These are phyloP conservation scores for Bacidia gigantensis DNA, from an alignment of 495 filamentous ascomycete species.

Conservation along the genomic window DNA sequence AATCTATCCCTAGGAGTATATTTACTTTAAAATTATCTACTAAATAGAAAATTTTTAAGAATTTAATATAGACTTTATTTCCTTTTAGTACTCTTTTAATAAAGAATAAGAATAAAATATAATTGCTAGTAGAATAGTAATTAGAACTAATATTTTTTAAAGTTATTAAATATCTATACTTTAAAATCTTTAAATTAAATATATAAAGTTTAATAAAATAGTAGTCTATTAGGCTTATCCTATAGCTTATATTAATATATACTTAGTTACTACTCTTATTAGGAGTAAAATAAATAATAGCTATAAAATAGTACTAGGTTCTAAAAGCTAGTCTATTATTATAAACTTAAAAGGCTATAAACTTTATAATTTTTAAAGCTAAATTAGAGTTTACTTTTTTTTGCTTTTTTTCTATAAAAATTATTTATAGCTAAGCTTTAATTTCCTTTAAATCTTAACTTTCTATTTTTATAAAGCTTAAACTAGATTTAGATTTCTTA, in stretches of 20 bases:
- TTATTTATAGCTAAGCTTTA: background rate
- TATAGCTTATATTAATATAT: conserved; percentile 1
- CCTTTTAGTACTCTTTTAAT: background rate
- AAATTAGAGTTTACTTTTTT: no score
- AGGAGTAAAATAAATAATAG: background rate
- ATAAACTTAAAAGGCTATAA: background rate
- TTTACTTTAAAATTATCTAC: background rate
- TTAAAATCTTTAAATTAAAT: background rate
- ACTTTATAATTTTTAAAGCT: background rate
- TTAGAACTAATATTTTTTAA: background rate
- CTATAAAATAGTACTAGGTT: background rate
- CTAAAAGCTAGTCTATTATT: background rate
- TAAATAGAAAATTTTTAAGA: background rate
- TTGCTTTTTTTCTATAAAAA: background rate
- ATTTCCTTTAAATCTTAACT: background rate
- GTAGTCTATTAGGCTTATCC: background rate
- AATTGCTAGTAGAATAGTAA: conserved; percentile 1
- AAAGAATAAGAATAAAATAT: background rate
- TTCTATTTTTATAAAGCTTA: background rate
- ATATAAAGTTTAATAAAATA: background rate
- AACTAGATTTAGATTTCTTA: background rate
- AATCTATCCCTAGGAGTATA: conserved; percentile 1
- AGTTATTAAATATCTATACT: background rate
- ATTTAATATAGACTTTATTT: background rate
- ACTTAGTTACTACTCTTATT: background rate